Conservation (phyloP, 306 rosid species). For the Vigna nakashimae region DNA sequence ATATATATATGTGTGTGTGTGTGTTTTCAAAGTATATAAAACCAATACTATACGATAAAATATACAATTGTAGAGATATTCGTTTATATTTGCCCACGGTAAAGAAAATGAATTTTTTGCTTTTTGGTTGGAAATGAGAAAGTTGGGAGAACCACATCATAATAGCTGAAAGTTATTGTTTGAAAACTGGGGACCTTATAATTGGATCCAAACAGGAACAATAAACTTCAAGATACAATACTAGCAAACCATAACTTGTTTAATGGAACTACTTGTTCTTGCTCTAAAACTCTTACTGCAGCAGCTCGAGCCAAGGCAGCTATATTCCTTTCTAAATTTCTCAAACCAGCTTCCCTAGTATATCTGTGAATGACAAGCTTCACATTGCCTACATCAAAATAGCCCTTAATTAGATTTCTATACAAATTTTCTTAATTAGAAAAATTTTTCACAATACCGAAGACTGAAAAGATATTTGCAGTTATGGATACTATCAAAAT, state of each 20-base stretch:
- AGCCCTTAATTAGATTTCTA: conserved; percentile 32
- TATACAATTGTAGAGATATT: too few species aligned
- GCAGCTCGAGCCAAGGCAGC: conserved; percentile 99
- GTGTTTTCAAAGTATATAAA: too few species aligned
- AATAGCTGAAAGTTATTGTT: background rate
- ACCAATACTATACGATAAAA: too few species aligned
- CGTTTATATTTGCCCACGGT: too few species aligned
- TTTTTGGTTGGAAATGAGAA: too few species aligned
- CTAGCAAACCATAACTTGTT: conserved; percentile 48
- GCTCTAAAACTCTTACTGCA: conserved; percentile 94
- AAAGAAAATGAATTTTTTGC: too few species aligned
- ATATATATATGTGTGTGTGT: too few species aligned
- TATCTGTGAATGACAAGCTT: conserved; percentile 83
- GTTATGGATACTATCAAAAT: conserved; percentile 8
- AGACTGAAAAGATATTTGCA: conserved; percentile 24
- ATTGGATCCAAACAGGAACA: conserved; percentile 5
- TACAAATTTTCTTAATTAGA: conserved; percentile 19
- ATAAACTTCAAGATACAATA: background rate
- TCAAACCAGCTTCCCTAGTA: conserved; percentile 99
- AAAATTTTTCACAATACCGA: conserved; percentile 25
- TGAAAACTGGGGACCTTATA: background rate
- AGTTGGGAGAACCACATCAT: background rate
- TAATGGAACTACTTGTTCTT: conserved; percentile 76
- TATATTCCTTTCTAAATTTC: conserved; percentile 88
- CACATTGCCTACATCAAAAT: conserved; percentile 70